Percentiles rank a stretch among this genome's conserved stretches.
Conservation (phyloP, 257 asterid genomes). For the Solanum neorickii region DNA sequence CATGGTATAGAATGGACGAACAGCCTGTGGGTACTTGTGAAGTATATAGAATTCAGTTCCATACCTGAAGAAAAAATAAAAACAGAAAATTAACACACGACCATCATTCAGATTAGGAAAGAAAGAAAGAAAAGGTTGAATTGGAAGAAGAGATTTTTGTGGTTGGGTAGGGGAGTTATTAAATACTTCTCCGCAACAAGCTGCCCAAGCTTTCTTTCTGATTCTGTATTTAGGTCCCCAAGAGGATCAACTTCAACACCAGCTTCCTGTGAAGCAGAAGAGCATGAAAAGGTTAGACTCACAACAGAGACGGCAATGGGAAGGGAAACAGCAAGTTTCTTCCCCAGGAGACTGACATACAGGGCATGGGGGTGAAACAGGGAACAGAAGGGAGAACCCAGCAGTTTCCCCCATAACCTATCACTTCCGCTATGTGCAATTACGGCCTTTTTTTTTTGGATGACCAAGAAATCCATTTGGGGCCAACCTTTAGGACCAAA, state of each 20-base stretch:
- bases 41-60: constrained; percentile 93
- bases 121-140: not conserved
- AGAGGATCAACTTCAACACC: constrained; percentile 77
- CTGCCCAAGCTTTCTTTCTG: constrained; percentile 79
- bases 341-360: not conserved
- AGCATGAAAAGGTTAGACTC: not conserved
- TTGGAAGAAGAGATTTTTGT: not conserved
- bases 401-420: not conserved
- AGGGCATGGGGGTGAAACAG: not conserved
- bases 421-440: not conserved
- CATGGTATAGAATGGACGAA: constrained; percentile 93
- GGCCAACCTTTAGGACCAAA: not conserved
- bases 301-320: not conserved
- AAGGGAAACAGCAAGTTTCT: not conserved
- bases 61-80: constrained; percentile 29
- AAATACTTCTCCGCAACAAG: constrained; percentile 74
- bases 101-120: not conserved
- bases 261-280: constrained; percentile 47
- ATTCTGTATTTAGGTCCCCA: constrained; percentile 89
- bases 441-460: not conserved
- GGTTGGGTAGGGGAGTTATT: not conserved
- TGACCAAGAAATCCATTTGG: not conserved
- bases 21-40: constrained; percentile 78
- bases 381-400: not conserved
- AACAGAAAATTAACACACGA: not conserved